Evolutionary conservation across 495 filamentous ascomycete genomes (phyloP).

Genomic region (Xylaria grammica): DNA sequence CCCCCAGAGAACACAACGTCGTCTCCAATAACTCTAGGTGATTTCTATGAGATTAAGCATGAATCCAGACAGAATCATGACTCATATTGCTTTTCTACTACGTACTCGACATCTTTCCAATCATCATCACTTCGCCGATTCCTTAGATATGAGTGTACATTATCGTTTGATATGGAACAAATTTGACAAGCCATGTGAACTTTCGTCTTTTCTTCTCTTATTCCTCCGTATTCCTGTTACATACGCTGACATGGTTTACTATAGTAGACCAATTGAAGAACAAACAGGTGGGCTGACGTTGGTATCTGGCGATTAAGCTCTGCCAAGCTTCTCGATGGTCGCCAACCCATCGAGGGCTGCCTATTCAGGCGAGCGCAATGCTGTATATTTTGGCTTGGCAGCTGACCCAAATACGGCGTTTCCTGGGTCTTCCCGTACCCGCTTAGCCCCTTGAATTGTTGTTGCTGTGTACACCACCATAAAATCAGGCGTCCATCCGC

Average conservation of each 20-base stretch:
- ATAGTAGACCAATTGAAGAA: background rate
- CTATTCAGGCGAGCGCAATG: background rate
- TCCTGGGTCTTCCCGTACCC: background rate
- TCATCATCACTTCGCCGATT: background rate
- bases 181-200: too few species aligned
- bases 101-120: background rate
- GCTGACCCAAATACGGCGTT: background rate
- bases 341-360: background rate
- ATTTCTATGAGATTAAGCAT: too few species aligned
- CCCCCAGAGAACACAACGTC: too few species aligned
- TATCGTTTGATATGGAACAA: too few species aligned
- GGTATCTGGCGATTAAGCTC: background rate
- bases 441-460: background rate
- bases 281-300: background rate
- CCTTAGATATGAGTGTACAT: too few species aligned
- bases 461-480: background rate
- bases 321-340: background rate
- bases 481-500: background rate
- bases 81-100: too few species aligned
- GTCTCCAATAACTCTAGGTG: too few species aligned
- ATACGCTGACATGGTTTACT: background rate
- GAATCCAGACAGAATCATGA: background rate
- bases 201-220: background rate
- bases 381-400: background rate
- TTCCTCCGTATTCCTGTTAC: background rate